These are phyloP conservation scores for Saussurea involucrata DNA, from an alignment of 129 eudicot species.

Conservation along the genomic window DNA sequence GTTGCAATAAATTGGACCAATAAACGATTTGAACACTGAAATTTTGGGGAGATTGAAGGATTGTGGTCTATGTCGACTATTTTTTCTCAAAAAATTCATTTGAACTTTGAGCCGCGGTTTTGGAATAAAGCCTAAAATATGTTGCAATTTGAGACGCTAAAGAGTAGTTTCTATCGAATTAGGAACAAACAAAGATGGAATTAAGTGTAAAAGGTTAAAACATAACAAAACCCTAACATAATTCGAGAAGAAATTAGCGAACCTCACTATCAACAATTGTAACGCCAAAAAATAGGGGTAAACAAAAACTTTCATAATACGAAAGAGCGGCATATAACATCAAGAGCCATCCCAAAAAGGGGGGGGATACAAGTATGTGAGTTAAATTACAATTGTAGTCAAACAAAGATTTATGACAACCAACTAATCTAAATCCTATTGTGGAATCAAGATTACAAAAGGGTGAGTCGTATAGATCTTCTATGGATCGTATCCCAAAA, in stretches of 20 bases:
- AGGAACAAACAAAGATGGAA: not conserved
- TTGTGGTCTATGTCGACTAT: not conserved
- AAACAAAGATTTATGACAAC: no score
- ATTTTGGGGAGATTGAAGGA: not conserved
- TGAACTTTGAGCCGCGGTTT: not conserved
- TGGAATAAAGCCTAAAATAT: not conserved
- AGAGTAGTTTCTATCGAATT: not conserved
- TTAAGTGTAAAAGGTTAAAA: not conserved
- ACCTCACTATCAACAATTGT: slow-evolving; percentile 85
- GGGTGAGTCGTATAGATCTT: no score
- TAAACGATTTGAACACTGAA: not conserved
- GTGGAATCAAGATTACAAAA: no score
- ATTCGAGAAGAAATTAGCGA: not conserved
- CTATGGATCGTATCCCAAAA: no score
- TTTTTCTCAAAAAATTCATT: not conserved
- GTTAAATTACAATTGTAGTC: no score
- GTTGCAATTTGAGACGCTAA: not conserved
- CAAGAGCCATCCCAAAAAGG: no score
- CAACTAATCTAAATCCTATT: no score
- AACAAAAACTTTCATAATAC: no score
- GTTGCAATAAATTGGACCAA: not conserved
- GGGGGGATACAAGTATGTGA: no score
- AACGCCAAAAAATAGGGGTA: no score
- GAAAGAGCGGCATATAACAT: no score
- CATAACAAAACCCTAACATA: slow-evolving; percentile 1